Base-by-base conservation (phyloP, 2,329 filamentous ascomycete species). In the Chlorencoelia australis region DNA sequence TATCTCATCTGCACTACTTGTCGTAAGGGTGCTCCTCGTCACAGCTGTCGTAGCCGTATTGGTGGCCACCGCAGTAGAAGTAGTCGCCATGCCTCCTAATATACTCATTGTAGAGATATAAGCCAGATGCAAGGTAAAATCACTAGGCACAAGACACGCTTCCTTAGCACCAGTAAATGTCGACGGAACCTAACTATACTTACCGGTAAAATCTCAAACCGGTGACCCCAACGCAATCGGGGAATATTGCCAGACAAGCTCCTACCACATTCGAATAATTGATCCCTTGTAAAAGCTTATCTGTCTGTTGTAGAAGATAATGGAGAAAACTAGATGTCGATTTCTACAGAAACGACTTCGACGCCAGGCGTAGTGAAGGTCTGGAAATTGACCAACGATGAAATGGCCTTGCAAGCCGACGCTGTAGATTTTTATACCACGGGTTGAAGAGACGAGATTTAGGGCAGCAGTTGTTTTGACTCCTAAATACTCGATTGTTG, bases 341-440 rank as follows among this genome's bases (percentile, higher is more conserved):
- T 60, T 58, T 80, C 75, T 1, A 75, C 79, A 54, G 74, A 67
- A 5, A 73, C 71, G 7, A 76, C 69, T 44, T 79, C 74, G 5
- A 75, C 59, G 4, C 65, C 65, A 1, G 70, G 63, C 0, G 62
- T 59, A 1, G 66, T 65, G 59, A 73, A 79, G 26, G 65, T 59
- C 31, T 60, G 49, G 36, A 76, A 67, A 10, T 65, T 63, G 1
- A 47, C 72, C 70, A 7, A 71, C 68, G 43, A 75, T 71, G 41
- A 79, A 67, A 53, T 81, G 76, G 3, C 61, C 68, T 56, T 81
- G 74, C 43, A 79, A 61, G n/a, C 76, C 75, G 4, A 80, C 65
- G 37, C 75, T 75, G 43, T 80, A 70, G 44, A 80, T 75, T 44
- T 68, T 68, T 17, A 67, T 66, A 10, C 71, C 68, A 9, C 67